phyloP scores from a whole-genome alignment of 495 filamentous ascomycete species.

The Tuber microsphaerosporum region DNA sequence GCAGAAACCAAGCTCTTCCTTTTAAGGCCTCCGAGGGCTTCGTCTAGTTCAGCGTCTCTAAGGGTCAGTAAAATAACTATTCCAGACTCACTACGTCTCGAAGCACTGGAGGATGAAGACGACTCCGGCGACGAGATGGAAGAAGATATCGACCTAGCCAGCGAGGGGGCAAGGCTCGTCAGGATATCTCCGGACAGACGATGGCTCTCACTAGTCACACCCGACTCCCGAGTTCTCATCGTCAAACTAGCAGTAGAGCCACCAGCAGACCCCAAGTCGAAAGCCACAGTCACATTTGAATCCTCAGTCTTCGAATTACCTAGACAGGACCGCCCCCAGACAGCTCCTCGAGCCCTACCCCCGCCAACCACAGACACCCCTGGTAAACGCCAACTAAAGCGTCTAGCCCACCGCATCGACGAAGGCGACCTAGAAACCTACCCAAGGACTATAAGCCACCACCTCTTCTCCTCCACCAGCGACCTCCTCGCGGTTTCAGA shows the following conservation, averaged over 20 bases:
- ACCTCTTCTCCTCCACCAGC: slow-evolving; percentile 74
- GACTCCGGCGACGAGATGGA: slow-evolving; percentile 27
- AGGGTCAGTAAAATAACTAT: slow-evolving; percentile 62
- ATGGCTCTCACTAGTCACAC: slow-evolving; percentile 78
- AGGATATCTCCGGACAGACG: slow-evolving; percentile 69
- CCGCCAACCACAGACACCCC: slow-evolving; percentile 8
- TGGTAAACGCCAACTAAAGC: slow-evolving; percentile 23
- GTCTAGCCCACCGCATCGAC: slow-evolving; percentile 15
- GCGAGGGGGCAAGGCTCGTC: slow-evolving; percentile 61
- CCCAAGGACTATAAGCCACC: slow-evolving; percentile 64
- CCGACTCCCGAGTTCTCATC: slow-evolving; percentile 97
- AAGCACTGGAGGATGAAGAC: slow-evolving; percentile 16
- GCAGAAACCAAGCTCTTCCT: slow-evolving; percentile 74
- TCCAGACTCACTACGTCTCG: slow-evolving; percentile 45
- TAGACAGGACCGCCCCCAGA: slow-evolving; percentile 40
- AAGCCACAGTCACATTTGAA: slow-evolving; percentile 47
- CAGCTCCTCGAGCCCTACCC: slow-evolving; percentile 47
- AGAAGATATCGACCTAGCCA: slow-evolving; percentile 38
- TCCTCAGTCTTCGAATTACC: slow-evolving; percentile 45
- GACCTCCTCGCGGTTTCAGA: slow-evolving; percentile 70
- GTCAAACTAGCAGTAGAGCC: slow-evolving; percentile 61
- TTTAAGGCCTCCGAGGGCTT: slow-evolving; percentile 45
- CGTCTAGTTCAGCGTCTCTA: slow-evolving; percentile 49
- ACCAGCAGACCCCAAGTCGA: slow-evolving; percentile 52
- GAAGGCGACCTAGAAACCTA: slow-evolving; percentile 70